A percentile compares a stretch with the other conserved stretches of the same genome.
Evolutionary conservation across 2,329 filamentous ascomycete species (phyloP).

Genomic region (Cryoendolithus antarcticus): DNA sequence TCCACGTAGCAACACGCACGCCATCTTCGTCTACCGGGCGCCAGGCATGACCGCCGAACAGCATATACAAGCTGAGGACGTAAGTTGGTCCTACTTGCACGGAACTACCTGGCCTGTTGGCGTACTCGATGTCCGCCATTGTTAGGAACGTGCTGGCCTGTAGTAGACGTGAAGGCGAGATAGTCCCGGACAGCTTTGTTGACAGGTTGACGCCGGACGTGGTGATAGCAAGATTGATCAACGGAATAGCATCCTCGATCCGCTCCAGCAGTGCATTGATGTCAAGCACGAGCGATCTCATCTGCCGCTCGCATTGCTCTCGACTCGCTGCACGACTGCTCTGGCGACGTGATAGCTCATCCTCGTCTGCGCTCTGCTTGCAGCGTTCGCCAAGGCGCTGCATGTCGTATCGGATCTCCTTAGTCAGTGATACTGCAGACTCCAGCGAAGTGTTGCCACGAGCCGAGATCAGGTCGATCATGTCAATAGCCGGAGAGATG

Average conservation of each 20-base stretch:
- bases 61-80: slow-evolving; percentile 82
- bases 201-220: slow-evolving; percentile 83
- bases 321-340: slow-evolving; percentile 37
- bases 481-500: slow-evolving; percentile 78
- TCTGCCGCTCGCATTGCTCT: slow-evolving; percentile 48
- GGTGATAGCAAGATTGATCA: slow-evolving; percentile 87
- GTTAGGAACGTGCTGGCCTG: slow-evolving; percentile 89
- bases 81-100: slow-evolving; percentile 83
- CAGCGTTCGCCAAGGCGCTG: slow-evolving; percentile 65
- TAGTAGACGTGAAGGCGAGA: slow-evolving; percentile 79
- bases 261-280: slow-evolving; percentile 62
- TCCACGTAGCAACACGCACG: slow-evolving; percentile 66
- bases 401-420: slow-evolving; percentile 71
- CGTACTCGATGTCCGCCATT: slow-evolving; percentile 74
- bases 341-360: slow-evolving; percentile 39
- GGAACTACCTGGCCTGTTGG: slow-evolving; percentile 46
- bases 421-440: slow-evolving; percentile 72
- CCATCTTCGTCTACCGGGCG: slow-evolving; percentile 44
- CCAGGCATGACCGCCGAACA: slow-evolving; percentile 68
- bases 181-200: slow-evolving; percentile 62
- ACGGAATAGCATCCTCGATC: slow-evolving; percentile 82
- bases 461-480: slow-evolving; percentile 77
- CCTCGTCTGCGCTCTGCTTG: slow-evolving; percentile 53
- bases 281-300: slow-evolving; percentile 58
- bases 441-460: slow-evolving; percentile 71